Percentiles rank a stretch among this genome's conserved stretches.
These are phyloP conservation scores for Russula sp. DNA, from an alignment of 768 basidiomycete genomes.

Conservation along the genomic window DNA sequence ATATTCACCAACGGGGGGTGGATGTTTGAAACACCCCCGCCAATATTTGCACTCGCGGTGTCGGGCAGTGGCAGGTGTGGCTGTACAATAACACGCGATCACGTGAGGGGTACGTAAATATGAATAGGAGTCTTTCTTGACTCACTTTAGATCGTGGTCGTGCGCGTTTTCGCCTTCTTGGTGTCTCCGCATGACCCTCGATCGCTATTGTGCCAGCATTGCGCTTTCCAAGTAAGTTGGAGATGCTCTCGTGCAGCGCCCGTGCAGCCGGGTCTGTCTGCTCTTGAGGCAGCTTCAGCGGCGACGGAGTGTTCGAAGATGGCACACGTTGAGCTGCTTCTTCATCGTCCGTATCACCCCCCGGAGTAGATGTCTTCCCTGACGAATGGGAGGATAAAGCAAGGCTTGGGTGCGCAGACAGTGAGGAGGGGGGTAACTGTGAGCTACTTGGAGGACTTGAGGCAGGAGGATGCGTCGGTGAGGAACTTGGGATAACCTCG, in stretches of 20 bases:
- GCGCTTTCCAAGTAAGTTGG: slow-evolving; percentile 67
- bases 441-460: slow-evolving; percentile 12
- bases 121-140: neutral
- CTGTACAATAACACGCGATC: slow-evolving; percentile 31
- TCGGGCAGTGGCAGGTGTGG: slow-evolving; percentile 41
- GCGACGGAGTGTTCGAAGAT: slow-evolving; percentile 30
- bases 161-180: slow-evolving; percentile 38
- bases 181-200: slow-evolving; percentile 24
- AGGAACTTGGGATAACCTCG: slow-evolving; percentile 24
- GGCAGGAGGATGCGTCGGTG: slow-evolving; percentile 6
- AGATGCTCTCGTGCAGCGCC: slow-evolving; percentile 66
- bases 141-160: slow-evolving; percentile 43
- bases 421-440: slow-evolving; percentile 8
- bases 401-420: slow-evolving; percentile 17
- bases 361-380: slow-evolving; percentile 26
- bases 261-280: slow-evolving; percentile 46
- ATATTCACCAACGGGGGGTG: neutral
- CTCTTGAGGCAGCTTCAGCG: slow-evolving; percentile 39
- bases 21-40: neutral
- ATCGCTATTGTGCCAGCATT: slow-evolving; percentile 38
- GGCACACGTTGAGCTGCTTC: slow-evolving; percentile 28
- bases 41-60: slow-evolving; percentile 28
- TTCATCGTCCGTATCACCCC: slow-evolving; percentile 33
- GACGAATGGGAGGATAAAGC: neutral
- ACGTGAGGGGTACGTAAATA: neutral